These are phyloP conservation scores for Aspergillus phoenicis DNA, from an alignment of 2,329 filamentous ascomycete genomes.

Conservation along the genomic window DNA sequence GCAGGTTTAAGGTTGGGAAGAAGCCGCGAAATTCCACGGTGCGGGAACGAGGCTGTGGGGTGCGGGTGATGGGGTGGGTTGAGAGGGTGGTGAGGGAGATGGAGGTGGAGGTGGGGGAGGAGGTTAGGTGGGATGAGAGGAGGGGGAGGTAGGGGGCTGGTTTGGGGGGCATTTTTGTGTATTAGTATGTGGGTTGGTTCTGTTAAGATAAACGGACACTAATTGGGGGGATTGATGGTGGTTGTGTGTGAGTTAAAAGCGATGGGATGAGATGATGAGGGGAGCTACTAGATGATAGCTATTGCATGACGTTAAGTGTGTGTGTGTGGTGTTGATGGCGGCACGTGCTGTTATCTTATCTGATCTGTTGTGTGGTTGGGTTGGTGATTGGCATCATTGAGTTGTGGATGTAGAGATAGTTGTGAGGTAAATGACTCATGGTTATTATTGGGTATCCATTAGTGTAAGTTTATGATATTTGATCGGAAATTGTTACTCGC, in stretches of 20 bases:
- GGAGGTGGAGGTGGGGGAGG: conserved; percentile 24
- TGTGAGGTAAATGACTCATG: too few relatives aligned
- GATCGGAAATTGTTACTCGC: too few relatives aligned
- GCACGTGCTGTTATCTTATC: conserved; percentile 20
- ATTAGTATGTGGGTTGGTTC: too few relatives aligned
- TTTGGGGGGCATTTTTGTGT: conserved; percentile 12
- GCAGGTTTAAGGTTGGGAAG: conserved; percentile 67
- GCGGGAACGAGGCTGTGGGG: conserved; percentile 35
- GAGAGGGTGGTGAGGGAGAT: conserved; percentile 34
- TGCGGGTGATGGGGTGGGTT: conserved; percentile 17
- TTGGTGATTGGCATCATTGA: neutral
- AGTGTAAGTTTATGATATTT: too few relatives aligned
- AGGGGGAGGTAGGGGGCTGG: conserved; percentile 34
- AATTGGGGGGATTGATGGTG: neutral
- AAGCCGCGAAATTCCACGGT: conserved; percentile 85
- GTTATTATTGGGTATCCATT: too few relatives aligned
- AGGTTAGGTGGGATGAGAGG: conserved; percentile 28
- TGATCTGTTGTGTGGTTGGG: conserved; percentile 18
- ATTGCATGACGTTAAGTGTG: conserved; percentile 1
- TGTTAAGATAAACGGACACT: too few relatives aligned
- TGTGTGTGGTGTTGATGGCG: neutral
- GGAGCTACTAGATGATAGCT: neutral
- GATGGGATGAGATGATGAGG: neutral
- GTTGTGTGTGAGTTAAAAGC: neutral
- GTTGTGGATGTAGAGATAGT: too few relatives aligned